Evolutionary conservation across 305 asterid species (phyloP).

Genomic region (Stenogyne calaminthoides): DNA sequence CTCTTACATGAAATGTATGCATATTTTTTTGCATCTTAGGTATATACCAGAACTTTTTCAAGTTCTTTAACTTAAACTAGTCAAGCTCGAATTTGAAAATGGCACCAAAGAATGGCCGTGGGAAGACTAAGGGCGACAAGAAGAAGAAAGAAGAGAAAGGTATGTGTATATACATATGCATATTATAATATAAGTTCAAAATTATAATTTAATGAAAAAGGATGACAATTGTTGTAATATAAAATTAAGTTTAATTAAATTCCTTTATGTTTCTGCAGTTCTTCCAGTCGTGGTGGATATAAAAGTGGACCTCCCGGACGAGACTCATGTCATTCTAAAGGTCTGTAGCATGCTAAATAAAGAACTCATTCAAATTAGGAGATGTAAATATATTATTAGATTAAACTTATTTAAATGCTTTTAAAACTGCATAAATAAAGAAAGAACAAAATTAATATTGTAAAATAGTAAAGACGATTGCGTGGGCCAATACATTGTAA

Average conservation of each 20-base stretch:
- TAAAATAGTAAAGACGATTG: too few species aligned
- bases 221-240: slow-evolving; percentile 30
- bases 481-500: neutral
- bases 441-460: too few species aligned
- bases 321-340: slow-evolving; percentile 76
- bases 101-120: slow-evolving; percentile 97
- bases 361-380: too few species aligned
- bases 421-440: neutral
- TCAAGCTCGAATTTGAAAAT: slow-evolving; percentile 40
- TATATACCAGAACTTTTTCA: neutral
- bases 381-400: too few species aligned
- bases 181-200: neutral
- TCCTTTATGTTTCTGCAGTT: slow-evolving; percentile 50
- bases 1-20: neutral
- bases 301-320: slow-evolving; percentile 81
- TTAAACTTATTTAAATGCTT: neutral
- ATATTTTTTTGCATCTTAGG: neutral
- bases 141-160: slow-evolving; percentile 98
- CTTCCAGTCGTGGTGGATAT: slow-evolving; percentile 92
- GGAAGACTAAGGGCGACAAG: slow-evolving; percentile 91
- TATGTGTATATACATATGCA: slow-evolving; percentile 5
- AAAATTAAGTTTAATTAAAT: neutral
- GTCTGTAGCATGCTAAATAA: slow-evolving; percentile 40
- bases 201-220: slow-evolving; percentile 37
- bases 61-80: slow-evolving; percentile 19